Conservation (phyloP, 2,329 filamentous ascomycete species). For the Knoxdaviesia capensis region DNA sequence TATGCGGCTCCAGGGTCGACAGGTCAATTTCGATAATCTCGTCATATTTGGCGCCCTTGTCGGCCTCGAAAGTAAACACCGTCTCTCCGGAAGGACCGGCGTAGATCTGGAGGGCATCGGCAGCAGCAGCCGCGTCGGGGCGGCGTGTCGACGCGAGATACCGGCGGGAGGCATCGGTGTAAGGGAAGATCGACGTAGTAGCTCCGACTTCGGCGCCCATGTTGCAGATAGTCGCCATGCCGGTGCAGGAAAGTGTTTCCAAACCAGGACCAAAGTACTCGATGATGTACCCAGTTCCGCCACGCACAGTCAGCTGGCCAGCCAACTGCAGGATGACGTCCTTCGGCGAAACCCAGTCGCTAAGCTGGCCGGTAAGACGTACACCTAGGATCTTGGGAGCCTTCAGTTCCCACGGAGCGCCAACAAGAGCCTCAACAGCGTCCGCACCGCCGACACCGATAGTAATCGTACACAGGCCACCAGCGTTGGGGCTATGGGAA, state of each 20-base stretch:
- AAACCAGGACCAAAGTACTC: conserved; percentile 89
- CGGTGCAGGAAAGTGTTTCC: conserved; percentile 72
- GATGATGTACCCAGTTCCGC: conserved; percentile 84
- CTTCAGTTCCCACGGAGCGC: conserved; percentile 94
- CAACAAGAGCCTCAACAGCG: conserved; percentile 88
- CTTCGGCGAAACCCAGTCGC: conserved; percentile 85
- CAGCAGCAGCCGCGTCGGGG: conserved; percentile 42
- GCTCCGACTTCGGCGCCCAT: conserved; percentile 86
- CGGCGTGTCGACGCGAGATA: conserved; percentile 71
- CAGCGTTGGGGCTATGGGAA: conserved; percentile 94
- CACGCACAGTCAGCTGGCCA: conserved; percentile 75
- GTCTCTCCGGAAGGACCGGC: conserved; percentile 22
- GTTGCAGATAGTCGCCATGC: conserved; percentile 82
- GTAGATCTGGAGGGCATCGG: conserved; percentile 37
- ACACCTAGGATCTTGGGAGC: conserved; percentile 83
- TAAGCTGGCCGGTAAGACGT: conserved; percentile 61
- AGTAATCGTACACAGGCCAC: conserved; percentile 77
- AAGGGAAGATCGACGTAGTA: conserved; percentile 92
- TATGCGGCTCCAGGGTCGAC: conserved; percentile 76
- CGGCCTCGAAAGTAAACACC: conserved; percentile 51
- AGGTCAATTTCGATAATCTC: conserved; percentile 81
- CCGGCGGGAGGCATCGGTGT: conserved; percentile 61
- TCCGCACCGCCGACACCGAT: conserved; percentile 96
- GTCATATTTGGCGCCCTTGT: conserved; percentile 72
- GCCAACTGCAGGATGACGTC: conserved; percentile 85